Base-by-base conservation (phyloP, 2,329 filamentous ascomycete genomes). In the Keithomyces neogunnii region DNA sequence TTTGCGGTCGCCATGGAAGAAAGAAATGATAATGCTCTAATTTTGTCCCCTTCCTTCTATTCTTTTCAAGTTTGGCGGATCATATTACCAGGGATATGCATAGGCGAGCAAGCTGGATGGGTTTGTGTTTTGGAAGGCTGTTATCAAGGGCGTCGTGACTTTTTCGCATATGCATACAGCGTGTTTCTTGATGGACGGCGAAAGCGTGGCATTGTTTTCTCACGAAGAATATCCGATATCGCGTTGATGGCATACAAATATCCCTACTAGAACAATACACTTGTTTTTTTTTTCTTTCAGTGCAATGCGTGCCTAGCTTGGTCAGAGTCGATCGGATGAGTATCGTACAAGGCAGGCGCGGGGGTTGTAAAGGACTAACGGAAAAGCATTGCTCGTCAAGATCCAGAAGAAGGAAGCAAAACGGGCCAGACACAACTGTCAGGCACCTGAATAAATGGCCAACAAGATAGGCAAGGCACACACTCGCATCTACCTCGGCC, bases 1-100 rank as follows among this genome's bases (percentile, higher is more conserved):
- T 77, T 30, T 85, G 81, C 59, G 81, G 81, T 7, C 72, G 81
- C 28, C 81, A 84, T 56, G 66, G 68, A 45, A 60, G 63, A 26
- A 67, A 59, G 58, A 60, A 58, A 55, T 13, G 4, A 3, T 47
- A 47, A 30, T 7, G 11, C 51, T 33, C 36, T 11, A 6, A 30
- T 5, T 44, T 5, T 3, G 9, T 19, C 19, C 19, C 19, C 19
- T 19, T 19, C 19, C 7, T 44, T 13, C 10, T 42, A 10, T 42
- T 5, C 30, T 31, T 8, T 44, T 44, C 26, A 44, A 3, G 28
- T 30, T 30, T 9, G 19, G 40, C 5, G 7, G 26, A 9, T 44
- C 5, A 11, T 13, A 10, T 9, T 1, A 11, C 3, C 26, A 44
- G 30, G 11, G 26, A 44, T 3, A 8, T 26, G 9, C 8, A 44